phyloP scores from a whole-genome alignment of 2,329 filamentous ascomycete species.

The Trichoderma asperellum region DNA sequence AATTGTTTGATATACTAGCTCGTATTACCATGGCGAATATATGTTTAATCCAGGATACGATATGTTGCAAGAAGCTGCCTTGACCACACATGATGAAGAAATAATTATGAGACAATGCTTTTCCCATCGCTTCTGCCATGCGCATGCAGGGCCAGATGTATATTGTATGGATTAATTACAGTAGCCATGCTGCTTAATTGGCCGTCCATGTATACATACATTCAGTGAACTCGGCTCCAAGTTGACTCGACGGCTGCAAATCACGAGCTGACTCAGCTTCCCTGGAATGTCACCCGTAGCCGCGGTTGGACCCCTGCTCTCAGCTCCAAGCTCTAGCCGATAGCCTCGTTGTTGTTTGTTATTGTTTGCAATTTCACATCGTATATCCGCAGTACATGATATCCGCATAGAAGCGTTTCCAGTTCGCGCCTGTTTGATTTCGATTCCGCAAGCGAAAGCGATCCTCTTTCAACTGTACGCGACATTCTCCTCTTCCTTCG shows the following conservation, averaged over 20 bases:
- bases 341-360: conserved; percentile 22
- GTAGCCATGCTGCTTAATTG: not conserved
- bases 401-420: not conserved
- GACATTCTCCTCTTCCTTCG: not conserved
- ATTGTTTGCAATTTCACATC: conserved; percentile 13
- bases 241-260: not conserved
- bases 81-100: too few relatives aligned
- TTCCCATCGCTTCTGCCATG: not conserved
- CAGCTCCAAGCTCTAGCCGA: conserved; percentile 18
- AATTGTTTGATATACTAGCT: conserved; percentile 12
- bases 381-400: conserved; percentile 5
- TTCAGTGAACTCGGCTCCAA: not conserved
- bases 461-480: not conserved
- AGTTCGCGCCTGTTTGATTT: not conserved
- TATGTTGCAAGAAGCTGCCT: too few relatives aligned
- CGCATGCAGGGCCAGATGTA: not conserved
- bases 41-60: not conserved
- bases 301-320: conserved; percentile 39
- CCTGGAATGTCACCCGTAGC: conserved; percentile 22
- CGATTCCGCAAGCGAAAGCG: conserved; percentile 10
- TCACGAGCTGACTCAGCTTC: not conserved
- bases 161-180: not conserved
- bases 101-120: not conserved
- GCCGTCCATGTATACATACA: not conserved
- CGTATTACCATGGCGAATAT: conserved; percentile 17